A percentile compares a stretch with the other conserved stretches of the same genome.
Evolutionary conservation across 2,329 filamentous ascomycete species (phyloP).

Genomic region (Plenodomus tracheiphilus): DNA sequence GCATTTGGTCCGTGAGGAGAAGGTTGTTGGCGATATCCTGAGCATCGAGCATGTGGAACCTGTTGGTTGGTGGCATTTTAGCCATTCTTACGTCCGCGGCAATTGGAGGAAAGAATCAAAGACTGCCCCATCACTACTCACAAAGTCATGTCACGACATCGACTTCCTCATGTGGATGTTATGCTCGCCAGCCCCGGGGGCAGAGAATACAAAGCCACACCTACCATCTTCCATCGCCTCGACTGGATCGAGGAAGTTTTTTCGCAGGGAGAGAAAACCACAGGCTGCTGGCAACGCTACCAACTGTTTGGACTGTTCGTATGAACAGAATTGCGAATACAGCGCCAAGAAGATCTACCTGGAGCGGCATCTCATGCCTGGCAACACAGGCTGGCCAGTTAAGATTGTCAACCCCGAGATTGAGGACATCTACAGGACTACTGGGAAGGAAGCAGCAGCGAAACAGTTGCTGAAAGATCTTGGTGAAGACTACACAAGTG

Average conservation of each 20-base stretch:
- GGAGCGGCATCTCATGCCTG: constrained; percentile 66
- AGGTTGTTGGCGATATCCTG: constrained; percentile 79
- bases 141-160: constrained; percentile 95
- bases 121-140: constrained; percentile 80
- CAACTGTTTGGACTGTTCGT: constrained; percentile 82
- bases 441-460: constrained; percentile 55
- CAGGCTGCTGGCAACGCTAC: constrained; percentile 72
- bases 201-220: constrained; percentile 59
- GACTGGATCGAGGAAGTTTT: constrained; percentile 75
- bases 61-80: constrained; percentile 94
- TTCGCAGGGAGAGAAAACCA: constrained; percentile 76
- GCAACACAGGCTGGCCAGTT: constrained; percentile 78
- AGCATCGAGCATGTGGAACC: constrained; percentile 92
- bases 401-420: constrained; percentile 91
- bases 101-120: constrained; percentile 87
- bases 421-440: constrained; percentile 66
- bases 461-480: constrained; percentile 54
- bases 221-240: constrained; percentile 77
- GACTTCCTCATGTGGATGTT: constrained; percentile 92
- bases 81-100: constrained; percentile 67
- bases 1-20: constrained; percentile 73
- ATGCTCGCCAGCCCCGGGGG: constrained; percentile 65
- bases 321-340: constrained; percentile 77
- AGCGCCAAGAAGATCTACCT: constrained; percentile 84
- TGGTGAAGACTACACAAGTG: constrained; percentile 61